phyloP scores from a whole-genome alignment of 164 flowering plant species.

The Chimonanthus salicifolius region DNA sequence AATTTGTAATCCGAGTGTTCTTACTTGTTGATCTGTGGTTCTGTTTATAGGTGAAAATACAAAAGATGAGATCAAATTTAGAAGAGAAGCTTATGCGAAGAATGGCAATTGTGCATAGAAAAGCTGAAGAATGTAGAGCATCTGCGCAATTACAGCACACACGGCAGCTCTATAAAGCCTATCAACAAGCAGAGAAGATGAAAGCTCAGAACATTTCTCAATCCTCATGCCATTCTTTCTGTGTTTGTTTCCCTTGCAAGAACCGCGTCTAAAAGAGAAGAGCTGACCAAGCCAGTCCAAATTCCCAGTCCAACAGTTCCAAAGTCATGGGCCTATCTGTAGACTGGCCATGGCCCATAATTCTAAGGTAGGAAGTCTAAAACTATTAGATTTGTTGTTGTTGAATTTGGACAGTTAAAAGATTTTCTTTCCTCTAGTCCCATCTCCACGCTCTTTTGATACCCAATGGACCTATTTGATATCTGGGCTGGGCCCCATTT shows the following conservation, averaged over 20 bases:
- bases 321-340: not conserved
- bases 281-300: not conserved
- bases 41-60: slow-evolving; percentile 69
- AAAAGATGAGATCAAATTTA: slow-evolving; percentile 76
- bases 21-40: not conserved
- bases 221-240: slow-evolving; percentile 24
- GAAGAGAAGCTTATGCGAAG: slow-evolving; percentile 91
- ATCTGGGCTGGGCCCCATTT: not conserved
- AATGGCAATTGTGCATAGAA: slow-evolving; percentile 72
- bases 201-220: slow-evolving; percentile 20
- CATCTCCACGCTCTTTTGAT: not conserved
- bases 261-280: slow-evolving; percentile 11
- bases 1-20: too few species aligned
- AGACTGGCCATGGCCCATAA: not conserved
- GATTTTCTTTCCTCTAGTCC: not conserved
- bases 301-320: not conserved
- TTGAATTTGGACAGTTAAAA: not conserved
- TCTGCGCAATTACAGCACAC: slow-evolving; percentile 64
- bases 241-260: slow-evolving; percentile 51
- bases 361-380: not conserved
- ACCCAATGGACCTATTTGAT: not conserved
- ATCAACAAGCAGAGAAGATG: slow-evolving; percentile 43
- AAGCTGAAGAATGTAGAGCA: slow-evolving; percentile 83
- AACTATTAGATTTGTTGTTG: not conserved
- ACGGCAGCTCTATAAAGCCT: slow-evolving; percentile 46